These are phyloP conservation scores for Entomortierella lignicola DNA, from an alignment of 192 early-diverging fungal genomes.

Conservation along the genomic window DNA sequence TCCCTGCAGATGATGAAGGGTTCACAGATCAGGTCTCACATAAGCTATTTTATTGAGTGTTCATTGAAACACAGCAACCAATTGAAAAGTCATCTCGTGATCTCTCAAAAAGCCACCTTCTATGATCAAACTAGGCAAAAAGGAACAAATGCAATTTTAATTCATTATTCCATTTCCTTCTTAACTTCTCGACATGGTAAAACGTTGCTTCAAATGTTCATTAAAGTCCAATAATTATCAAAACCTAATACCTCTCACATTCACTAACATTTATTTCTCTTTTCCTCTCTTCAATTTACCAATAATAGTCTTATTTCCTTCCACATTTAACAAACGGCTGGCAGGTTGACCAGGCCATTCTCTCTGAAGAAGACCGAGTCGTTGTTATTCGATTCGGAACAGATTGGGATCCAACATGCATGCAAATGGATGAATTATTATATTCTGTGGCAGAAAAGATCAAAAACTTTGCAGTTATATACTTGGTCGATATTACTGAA, in stretches of 20 bases:
- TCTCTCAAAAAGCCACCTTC: no score
- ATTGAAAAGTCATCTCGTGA: no score
- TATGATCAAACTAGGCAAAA: no score
- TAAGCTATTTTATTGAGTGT: no score
- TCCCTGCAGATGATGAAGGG: not conserved
- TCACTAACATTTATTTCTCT: slow-evolving; percentile 2
- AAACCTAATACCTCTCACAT: not conserved
- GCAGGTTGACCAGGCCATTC: slow-evolving; percentile 99
- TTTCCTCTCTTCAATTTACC: not conserved
- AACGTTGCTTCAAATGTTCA: no score
- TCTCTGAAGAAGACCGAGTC: slow-evolving; percentile 97
- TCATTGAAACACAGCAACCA: no score
- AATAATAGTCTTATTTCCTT: slow-evolving; percentile 65
- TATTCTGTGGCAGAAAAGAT: slow-evolving; percentile 93
- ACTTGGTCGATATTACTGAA: slow-evolving; percentile 94
- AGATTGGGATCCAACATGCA: slow-evolving; percentile 96
- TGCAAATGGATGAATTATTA: slow-evolving; percentile 98
- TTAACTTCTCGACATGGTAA: no score
- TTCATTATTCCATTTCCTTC: no score
- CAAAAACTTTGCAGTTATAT: slow-evolving; percentile 99
- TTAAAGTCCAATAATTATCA: no score
- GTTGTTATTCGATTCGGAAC: slow-evolving; percentile 98
- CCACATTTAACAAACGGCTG: slow-evolving; percentile 81
- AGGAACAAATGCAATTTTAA: no score
- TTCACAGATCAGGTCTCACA: no score